Evolutionary conservation across 2,329 filamentous ascomycete species (phyloP).

Genomic region (Madurella fahalii): DNA sequence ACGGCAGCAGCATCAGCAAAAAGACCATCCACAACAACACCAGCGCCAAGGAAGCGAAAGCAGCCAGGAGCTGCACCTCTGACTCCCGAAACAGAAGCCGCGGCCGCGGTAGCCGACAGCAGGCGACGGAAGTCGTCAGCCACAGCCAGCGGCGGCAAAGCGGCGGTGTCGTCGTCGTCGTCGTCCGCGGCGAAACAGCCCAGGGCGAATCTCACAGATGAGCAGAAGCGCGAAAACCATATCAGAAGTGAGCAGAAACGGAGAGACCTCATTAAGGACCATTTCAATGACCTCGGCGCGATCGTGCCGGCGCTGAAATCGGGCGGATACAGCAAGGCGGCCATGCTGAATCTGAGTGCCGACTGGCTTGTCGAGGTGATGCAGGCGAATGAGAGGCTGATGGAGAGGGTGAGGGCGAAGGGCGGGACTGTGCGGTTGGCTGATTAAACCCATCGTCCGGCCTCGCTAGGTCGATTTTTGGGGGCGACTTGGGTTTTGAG

Average conservation of each 20-base stretch:
- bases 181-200: constrained; percentile 38
- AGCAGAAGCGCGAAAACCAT: constrained; percentile 81
- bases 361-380: constrained; percentile 74
- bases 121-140: not conserved
- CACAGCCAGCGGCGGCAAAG: too few species aligned
- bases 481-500: too few species aligned
- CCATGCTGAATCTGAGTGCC: constrained; percentile 68
- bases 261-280: constrained; percentile 73
- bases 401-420: constrained; percentile 14
- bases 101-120: not conserved
- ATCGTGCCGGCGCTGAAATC: constrained; percentile 71
- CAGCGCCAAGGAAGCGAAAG: not conserved
- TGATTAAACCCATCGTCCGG: too few species aligned
- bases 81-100: constrained; percentile 1
- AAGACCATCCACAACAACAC: not conserved
- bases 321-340: constrained; percentile 79
- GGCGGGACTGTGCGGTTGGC: too few species aligned
- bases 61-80: not conserved
- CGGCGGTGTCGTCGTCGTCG: not conserved
- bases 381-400: constrained; percentile 61
- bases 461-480: too few species aligned
- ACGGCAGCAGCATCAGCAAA: not conserved
- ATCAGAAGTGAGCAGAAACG: constrained; percentile 86
- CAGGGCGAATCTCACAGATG: constrained; percentile 71
- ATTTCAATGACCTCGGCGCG: constrained; percentile 74